Evolutionary conservation across 2,329 filamentous ascomycete species (phyloP).

Genomic region (Pseudogymnoascus sp.): DNA sequence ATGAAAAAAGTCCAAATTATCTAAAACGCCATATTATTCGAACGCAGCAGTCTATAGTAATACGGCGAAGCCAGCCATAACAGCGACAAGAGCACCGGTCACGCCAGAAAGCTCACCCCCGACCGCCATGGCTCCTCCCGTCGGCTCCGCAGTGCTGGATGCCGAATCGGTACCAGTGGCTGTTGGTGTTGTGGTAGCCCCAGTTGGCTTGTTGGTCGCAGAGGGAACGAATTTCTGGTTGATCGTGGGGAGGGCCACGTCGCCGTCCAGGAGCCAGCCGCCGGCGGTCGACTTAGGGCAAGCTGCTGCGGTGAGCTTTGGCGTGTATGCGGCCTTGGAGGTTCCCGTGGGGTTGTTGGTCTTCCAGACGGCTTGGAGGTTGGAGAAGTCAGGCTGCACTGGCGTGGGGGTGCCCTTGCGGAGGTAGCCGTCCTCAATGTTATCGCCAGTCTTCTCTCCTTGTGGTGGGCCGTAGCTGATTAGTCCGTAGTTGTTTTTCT

Average conservation of each 20-base stretch:
- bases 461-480: constrained; percentile 63
- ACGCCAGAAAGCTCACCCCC: neutral
- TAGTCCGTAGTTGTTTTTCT: constrained; percentile 74
- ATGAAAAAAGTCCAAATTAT: constrained; percentile 8
- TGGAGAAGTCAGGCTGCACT: constrained; percentile 66
- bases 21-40: neutral
- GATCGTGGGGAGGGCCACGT: constrained; percentile 59
- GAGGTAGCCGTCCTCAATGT: constrained; percentile 56
- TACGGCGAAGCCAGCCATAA: neutral
- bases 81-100: neutral
- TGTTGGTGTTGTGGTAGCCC: neutral
- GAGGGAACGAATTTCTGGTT: constrained; percentile 39
- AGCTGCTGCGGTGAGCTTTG: constrained; percentile 51
- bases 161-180: neutral
- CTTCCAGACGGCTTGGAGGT: constrained; percentile 69
- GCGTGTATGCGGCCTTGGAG: constrained; percentile 54
- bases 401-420: constrained; percentile 67
- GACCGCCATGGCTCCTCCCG: neutral
- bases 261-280: constrained; percentile 66
- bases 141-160: neutral
- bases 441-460: constrained; percentile 43
- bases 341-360: constrained; percentile 63
- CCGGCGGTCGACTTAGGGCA: constrained; percentile 63
- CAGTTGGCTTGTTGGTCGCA: constrained; percentile 12
- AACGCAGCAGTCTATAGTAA: neutral